Base-by-base conservation (phyloP, 164 flowering plant genomes). In the Umbilicus rupestris region DNA sequence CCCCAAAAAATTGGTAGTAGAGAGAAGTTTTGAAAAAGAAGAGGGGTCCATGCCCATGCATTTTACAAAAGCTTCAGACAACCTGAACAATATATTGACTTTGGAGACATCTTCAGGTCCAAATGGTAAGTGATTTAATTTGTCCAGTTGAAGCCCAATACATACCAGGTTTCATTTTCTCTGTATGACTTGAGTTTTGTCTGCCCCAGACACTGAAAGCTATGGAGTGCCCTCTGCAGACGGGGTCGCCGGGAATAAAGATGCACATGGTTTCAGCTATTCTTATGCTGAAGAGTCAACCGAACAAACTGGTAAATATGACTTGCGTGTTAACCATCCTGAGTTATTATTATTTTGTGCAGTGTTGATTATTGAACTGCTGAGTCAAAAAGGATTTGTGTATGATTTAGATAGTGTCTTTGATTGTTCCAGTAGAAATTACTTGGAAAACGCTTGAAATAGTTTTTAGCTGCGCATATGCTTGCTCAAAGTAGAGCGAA, bases 91-190 rank as follows among this genome's bases (percentile, higher is more conserved):
- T 55, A 55, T 55, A 55, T n/a, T 16, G 16, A 33, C 19, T 26
- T 55, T 33, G 2, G 60, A 16, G 16, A 14, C n/a, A 37, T 65
- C 69, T 14, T 47, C 52, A 68, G 74, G 65, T 62, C 14, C 69
- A 31, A 63, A 69, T 66, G 81, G 78, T 75, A 41, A 64, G 30
- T 60, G n/a, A 29, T 49, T 41, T 22, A 8, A 20, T 24, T 26
- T 28, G 4, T 2, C 29, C 19, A 2, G 12, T 55, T 55, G 44
- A 28, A 28, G 19, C n/a, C 33, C 33, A 55, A 12, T 55, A 55
- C 19, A 11, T 55, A 55, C 29, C 19, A 24, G 24, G 49, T 29
- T 49, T 7, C 15, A 2, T 30, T 22, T 60, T 26, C 68, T 15
- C 24, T 46, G 30, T 67, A 46, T 24, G 67, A 31, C 26, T 45